Evolutionary conservation across 257 asterid genomes (phyloP), one percentile per base, ranked within the genome.

Genomic region (Solanum dulcamara): DNA sequence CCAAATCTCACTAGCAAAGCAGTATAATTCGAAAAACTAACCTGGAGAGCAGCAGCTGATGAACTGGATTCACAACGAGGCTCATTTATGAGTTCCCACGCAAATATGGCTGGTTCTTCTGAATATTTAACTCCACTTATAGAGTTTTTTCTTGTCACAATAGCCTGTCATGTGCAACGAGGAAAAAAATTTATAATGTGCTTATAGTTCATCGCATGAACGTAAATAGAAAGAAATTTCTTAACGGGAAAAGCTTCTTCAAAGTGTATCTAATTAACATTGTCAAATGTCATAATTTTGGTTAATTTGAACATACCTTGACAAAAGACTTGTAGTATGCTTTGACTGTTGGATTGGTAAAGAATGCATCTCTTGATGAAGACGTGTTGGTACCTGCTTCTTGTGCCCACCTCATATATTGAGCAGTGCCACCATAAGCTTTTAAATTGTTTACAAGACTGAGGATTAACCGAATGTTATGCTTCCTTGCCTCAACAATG

Each of bases 21-120:
- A 46, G 26, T 68, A 86, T 72, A 20, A 55, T 7, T 28, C 5
- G 3, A 18, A 84, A 46, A 81, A 71, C 38, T 46, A 40, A 92
- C 94, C 93, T 92, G 94, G 42, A 90, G 93, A 86, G 87, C 88
- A 80, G 90, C 79, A 81, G 90, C 91, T 62, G 90, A 89, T 55
- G 92, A 85, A 85, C 84, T 48, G 44, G 92, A 88, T 82, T 89
- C 90, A 81, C 94, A 92, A 15, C 92, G 87, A 64, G 94, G 94
- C 86, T 92, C 94, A 8, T 92, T 92, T 86, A 92, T 92, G 80
- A 92, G 92, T 88, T 90, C 94, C 94, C 94, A 92, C 1, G 93
- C 94, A 87, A 92, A 90, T 86, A 92, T 88, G 37, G 92, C 86
- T 1, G 94, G 92, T 84, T 90, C 94, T 37, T 90, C 93, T 0